A percentile compares a stretch with the other conserved stretches of the same genome.
phyloP scores from a whole-genome alignment of 2,329 filamentous ascomycete genomes.

The Epichloe elymi region DNA sequence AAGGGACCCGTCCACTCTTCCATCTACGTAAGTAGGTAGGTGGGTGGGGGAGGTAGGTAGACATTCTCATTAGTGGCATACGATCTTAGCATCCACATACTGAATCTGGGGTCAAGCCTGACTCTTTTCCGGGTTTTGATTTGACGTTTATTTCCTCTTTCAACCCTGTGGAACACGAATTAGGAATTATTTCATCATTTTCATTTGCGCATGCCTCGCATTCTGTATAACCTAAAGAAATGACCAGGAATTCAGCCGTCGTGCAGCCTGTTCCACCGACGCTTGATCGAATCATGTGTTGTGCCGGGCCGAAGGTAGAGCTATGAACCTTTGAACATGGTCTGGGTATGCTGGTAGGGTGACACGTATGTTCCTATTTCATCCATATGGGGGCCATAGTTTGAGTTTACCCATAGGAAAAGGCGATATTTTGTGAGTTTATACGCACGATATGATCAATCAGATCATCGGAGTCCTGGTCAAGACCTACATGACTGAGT shows the following conservation, averaged over 20 bases:
- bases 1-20: neutral
- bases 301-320: neutral
- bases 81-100: neutral
- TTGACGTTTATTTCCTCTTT: neutral
- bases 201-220: neutral
- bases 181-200: neutral
- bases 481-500: neutral
- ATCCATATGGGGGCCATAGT: neutral
- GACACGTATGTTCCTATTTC: neutral
- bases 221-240: neutral
- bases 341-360: neutral
- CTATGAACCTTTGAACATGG: neutral
- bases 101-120: neutral
- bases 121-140: neutral
- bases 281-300: neutral
- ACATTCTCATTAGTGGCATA: neutral
- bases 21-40: neutral
- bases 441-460: neutral
- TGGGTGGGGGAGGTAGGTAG: neutral
- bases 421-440: neutral
- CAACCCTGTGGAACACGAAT: neutral
- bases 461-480: neutral
- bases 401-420: neutral
- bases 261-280: neutral
- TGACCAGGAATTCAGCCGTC: neutral